These are phyloP conservation scores for Arabidopsis hybrid DNA, from an alignment of 441 rosid genomes.

Conservation along the genomic window DNA sequence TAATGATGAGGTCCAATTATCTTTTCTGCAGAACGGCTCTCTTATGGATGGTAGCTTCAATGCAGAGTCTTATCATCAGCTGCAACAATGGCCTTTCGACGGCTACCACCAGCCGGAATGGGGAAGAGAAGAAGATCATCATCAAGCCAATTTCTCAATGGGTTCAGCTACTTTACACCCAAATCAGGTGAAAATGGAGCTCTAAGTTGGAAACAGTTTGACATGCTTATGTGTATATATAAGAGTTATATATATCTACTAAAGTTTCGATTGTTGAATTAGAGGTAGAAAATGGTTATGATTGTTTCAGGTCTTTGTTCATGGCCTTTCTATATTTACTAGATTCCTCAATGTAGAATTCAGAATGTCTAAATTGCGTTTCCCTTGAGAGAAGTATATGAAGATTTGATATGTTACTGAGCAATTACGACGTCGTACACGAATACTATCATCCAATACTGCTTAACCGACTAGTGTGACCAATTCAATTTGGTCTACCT, in stretches of 20 bases:
- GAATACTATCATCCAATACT: neutral
- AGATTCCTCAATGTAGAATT: slow-evolving; percentile 9
- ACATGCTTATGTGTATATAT: slow-evolving; percentile 55
- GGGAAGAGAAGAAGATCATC: slow-evolving; percentile 71
- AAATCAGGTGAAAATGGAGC: slow-evolving; percentile 78
- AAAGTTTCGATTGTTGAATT: slow-evolving; percentile 22
- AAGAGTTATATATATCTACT: slow-evolving; percentile 29
- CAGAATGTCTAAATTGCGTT: slow-evolving; percentile 23
- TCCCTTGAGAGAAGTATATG: neutral
- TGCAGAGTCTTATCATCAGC: slow-evolving; percentile 54
- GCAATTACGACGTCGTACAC: neutral
- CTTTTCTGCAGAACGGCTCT: slow-evolving; percentile 58
- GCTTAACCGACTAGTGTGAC: neutral
- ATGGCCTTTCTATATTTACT: slow-evolving; percentile 26
- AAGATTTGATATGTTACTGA: neutral
- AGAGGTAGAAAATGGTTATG: slow-evolving; percentile 32
- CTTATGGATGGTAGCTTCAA: slow-evolving; percentile 65
- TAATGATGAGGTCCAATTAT: slow-evolving; percentile 15
- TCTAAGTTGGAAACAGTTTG: slow-evolving; percentile 48
- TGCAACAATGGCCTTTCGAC: slow-evolving; percentile 68
- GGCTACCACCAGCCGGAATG: slow-evolving; percentile 63
- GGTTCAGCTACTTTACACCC: slow-evolving; percentile 66
- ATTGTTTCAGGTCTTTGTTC: slow-evolving; percentile 21
- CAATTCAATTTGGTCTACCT: neutral
- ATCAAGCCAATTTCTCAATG: slow-evolving; percentile 62